Evolutionary conservation across 805 yeast genomes (phyloP), one percentile per base, ranked within the genome.

Genomic region (Saccharomycopsis fermentans): DNA sequence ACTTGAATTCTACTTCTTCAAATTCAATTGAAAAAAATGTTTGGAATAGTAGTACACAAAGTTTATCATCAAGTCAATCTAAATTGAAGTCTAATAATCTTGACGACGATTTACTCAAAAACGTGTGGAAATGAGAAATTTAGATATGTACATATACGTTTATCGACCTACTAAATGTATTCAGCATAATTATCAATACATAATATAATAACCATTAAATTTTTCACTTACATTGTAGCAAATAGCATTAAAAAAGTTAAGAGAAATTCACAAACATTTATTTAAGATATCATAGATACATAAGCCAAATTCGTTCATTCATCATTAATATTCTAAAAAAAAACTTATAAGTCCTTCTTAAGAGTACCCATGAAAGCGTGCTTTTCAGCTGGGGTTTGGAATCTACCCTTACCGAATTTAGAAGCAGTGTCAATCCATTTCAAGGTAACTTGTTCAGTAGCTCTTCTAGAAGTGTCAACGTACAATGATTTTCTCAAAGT

Each of bases 321-420:
- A 51, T 27, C 29, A 51, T 32, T 35, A 12, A 51, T n/a, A 8
- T 9, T 29, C 24, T 14, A n/a, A 29, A 9, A 51, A 29, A 32
- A 52, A 52, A 52, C 55, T 35, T 54, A 54, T 76, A 89, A 84
- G 80, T 91, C 97, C 86, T 89, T 91, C 96, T 94, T 94, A 78
- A 94, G 87, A 75, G 99, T 92, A 83, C 99, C 99, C 83, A 91
- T 73, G 92, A 94, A 94, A 76, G 99, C 96, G 76, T 86, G 90
- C 91, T 95, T 95, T 86, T 94, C 99, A 78, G 97, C 98, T 73
- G 97, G 96, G 74, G 99, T 94, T 84, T 94, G 99, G 98, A 94
- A 94, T 87, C 99, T 94, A 85, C 99, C 62, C 90, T 94, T 95
- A 87, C 99, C 99, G 91, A 94, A 94, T 82, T 92, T 91, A 74